Base-by-base conservation (phyloP, 495 filamentous ascomycete species). In the Neurospora discreta region DNA sequence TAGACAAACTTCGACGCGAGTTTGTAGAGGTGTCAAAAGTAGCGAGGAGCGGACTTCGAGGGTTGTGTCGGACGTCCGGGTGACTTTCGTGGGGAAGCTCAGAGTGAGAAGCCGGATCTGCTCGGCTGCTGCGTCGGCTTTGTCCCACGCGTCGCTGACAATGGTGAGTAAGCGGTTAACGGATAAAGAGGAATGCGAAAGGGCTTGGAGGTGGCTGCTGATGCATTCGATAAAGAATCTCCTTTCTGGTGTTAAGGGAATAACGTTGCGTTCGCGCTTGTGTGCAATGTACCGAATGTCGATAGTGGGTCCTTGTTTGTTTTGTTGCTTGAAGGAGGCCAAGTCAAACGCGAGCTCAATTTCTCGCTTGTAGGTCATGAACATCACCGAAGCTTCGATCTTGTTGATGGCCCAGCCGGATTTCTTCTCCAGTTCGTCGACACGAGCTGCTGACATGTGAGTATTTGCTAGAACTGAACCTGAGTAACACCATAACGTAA, bases 381-480 rank as follows among this genome's bases (percentile, higher is more conserved):
- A 91, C 42, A 97, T 78, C 5, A 82, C 83, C 2, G 86, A 89
- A 16, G 85, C 87, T 8, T 84, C 78, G 9, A 88, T 83, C 13
- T 90, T 90, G 0, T 88, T 88, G 71, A 89, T 85, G 69, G 95
- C 90, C 96, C 96, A 99, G 71, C 93, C 92, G 74, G 89, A 85
- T 39, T 87, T 79, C 52, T 83, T 81, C 80, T 97, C 93, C 11
- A 98, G 82, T 0, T 81, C 78, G 36, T 89, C 83, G 23, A 93
- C 90, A 68, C 87, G 89, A 44, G 85, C 92, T 93, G 79, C 74
- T 6, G 23, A 41, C 2, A 65, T 65, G 26, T 65, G 1, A 65
- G 52, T 33, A 65, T 65, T 1, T 65, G 26, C 46, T 16, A 1
- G 23, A 70, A 69, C 52, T 67, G 41, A 10, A 2, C 5, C 23